These are phyloP conservation scores for Orbilia quercus DNA, from an alignment of 2,329 filamentous ascomycete genomes.

Conservation along the genomic window DNA sequence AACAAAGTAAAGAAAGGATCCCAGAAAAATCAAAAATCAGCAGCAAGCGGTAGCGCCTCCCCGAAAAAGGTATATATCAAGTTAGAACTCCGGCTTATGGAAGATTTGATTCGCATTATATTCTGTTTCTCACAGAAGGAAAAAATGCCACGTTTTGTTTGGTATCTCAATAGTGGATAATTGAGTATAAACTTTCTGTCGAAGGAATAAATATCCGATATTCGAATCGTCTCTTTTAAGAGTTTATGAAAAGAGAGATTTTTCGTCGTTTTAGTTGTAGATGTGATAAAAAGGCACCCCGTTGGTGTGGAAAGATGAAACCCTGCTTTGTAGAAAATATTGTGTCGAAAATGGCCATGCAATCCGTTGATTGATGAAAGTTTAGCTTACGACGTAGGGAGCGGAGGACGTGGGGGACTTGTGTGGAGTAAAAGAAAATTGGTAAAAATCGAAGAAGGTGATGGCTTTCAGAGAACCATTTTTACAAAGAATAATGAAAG, in stretches of 20 bases:
- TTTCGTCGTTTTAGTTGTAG: neutral
- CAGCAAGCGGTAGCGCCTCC: conserved; percentile 46
- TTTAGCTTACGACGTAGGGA: conserved; percentile 57
- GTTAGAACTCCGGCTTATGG: conserved; percentile 55
- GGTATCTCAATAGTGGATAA: conserved; percentile 50
- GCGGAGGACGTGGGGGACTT: conserved; percentile 36
- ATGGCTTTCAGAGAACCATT: conserved; percentile 28
- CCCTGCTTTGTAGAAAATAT: conserved; percentile 34
- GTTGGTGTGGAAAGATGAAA: conserved; percentile 35
- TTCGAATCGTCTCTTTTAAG: neutral
- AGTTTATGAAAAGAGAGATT: neutral
- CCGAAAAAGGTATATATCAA: conserved; percentile 50
- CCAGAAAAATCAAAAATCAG: conserved; percentile 48
- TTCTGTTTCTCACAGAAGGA: conserved; percentile 41
- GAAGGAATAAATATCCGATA: conserved; percentile 14
- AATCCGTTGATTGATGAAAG: conserved; percentile 57
- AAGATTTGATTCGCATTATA: conserved; percentile 49
- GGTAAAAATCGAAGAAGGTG: conserved; percentile 29
- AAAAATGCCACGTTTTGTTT: conserved; percentile 48
- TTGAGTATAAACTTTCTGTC: conserved; percentile 53
- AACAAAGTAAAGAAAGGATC: conserved; percentile 52
- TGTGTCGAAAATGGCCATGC: conserved; percentile 49
- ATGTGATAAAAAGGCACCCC: conserved; percentile 17
- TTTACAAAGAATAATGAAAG: conserved; percentile 30
- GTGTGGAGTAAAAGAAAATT: conserved; percentile 12